Conservation (phyloP, 1,139 yeast species). For the Suhomyces guaymorum region DNA sequence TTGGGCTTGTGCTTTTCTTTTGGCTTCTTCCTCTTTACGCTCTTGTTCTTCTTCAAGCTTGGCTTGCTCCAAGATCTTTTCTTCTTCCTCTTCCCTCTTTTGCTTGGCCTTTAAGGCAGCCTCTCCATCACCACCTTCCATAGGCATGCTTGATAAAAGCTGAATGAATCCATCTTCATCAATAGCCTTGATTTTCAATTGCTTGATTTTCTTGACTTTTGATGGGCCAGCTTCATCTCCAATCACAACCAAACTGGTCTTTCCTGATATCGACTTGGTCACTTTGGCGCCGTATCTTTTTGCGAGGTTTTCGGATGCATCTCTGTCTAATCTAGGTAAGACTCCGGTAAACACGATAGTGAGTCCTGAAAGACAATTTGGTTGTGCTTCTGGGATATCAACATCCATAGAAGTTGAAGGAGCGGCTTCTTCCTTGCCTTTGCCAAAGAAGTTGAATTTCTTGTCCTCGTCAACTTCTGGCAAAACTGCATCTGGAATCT, state of each 20-base stretch:
- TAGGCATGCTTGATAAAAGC: constrained; percentile 78
- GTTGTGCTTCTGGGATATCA: constrained; percentile 72
- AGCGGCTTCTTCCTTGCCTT: constrained; percentile 29
- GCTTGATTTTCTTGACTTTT: constrained; percentile 79
- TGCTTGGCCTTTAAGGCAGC: constrained; percentile 71
- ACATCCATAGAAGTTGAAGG: constrained; percentile 22
- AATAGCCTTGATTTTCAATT: constrained; percentile 73
- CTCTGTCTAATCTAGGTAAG: constrained; percentile 76
- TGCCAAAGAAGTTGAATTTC: constrained; percentile 57
- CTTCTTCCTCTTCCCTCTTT: constrained; percentile 69
- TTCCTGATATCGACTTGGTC: constrained; percentile 80
- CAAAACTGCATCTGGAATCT: constrained; percentile 69
- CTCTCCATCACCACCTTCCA: constrained; percentile 84
- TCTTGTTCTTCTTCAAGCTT: constrained; percentile 30
- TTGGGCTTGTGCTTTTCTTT: constrained; percentile 8
- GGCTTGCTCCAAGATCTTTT: constrained; percentile 52
- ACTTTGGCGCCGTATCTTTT: constrained; percentile 93
- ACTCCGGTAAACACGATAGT: constrained; percentile 94
- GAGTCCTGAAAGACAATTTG: constrained; percentile 81
- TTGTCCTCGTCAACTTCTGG: constrained; percentile 56
- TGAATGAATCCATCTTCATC: constrained; percentile 84
- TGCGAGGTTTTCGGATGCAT: constrained; percentile 72
- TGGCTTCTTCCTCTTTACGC: constrained; percentile 19
- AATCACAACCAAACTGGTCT: constrained; percentile 83
- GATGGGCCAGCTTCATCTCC: constrained; percentile 98